A percentile compares a stretch with the other conserved stretches of the same genome.
Evolutionary conservation across 768 basidiomycete species (phyloP).

Genomic region (Amanita pseudoporphyria): DNA sequence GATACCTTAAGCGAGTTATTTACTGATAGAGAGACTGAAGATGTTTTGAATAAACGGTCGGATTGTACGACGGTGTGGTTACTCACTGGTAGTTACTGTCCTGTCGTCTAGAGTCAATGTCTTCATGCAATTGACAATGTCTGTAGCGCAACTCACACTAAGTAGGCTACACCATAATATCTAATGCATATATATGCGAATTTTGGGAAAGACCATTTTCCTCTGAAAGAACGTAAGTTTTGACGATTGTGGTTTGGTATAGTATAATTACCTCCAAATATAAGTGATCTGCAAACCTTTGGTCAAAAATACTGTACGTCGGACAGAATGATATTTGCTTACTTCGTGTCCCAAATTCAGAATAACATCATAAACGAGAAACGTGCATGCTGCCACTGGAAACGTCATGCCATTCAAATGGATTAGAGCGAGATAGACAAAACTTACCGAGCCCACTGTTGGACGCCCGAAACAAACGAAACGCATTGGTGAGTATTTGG

Average conservation of each 20-base stretch:
- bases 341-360: background rate
- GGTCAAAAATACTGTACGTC: background rate
- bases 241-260: too few species aligned
- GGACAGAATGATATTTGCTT: background rate
- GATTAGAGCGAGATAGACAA: background rate
- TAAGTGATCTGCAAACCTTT: background rate
- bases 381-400: background rate
- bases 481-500: too few species aligned
- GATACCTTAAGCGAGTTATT: background rate
- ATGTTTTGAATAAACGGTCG: background rate
- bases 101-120: background rate
- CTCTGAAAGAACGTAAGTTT: background rate
- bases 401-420: background rate
- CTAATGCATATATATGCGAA: background rate
- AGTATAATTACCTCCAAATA: background rate
- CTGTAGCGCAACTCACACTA: background rate
- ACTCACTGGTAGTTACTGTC: background rate
- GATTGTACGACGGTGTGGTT: background rate
- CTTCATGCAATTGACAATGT: background rate
- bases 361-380: background rate
- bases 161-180: background rate
- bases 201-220: background rate
- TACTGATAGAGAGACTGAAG: background rate
- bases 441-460: background rate
- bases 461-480: background rate